phyloP scores from a whole-genome alignment of 257 asterid species.

The Schizonepeta tenuifolia region DNA sequence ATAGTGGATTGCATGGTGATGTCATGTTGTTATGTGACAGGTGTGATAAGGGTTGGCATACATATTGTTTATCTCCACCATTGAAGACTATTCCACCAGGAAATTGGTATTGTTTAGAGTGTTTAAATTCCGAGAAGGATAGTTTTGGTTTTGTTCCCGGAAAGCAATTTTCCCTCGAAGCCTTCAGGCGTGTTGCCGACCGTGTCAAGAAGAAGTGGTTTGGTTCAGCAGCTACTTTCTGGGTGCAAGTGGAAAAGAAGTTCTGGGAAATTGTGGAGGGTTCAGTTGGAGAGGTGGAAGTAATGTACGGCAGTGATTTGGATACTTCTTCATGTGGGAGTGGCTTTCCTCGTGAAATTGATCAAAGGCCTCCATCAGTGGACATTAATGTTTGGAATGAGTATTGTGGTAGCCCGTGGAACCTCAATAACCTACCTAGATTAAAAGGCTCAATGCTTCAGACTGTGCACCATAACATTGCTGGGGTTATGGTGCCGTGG shows the following conservation, averaged over 20 bases:
- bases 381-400: conserved; percentile 75
- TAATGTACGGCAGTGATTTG: conserved; percentile 93
- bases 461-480: conserved; percentile 85
- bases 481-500: conserved; percentile 99
- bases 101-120: conserved; percentile 94
- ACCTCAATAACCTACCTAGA: conserved; percentile 92
- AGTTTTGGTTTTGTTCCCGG: conserved; percentile 92
- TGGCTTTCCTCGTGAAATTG: conserved; percentile 80
- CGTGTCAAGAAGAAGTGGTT: conserved; percentile 88
- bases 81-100: conserved; percentile 78
- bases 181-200: conserved; percentile 88
- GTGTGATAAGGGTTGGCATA: conserved; percentile 97
- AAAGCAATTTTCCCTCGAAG: conserved; percentile 71
- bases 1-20: conserved; percentile 94
- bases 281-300: conserved; percentile 86
- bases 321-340: conserved; percentile 91
- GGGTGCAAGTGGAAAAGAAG: conserved; percentile 80
- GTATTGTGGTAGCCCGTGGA: conserved; percentile 88
- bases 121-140: conserved; percentile 89
- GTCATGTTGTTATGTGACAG: conserved; percentile 97
- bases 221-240: conserved; percentile 70
- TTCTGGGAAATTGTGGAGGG: conserved; percentile 98
- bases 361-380: conserved; percentile 53
- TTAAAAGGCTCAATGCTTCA: conserved; percentile 88
- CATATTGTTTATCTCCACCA: conserved; percentile 92